Base-by-base conservation (phyloP, 176 grass and related monocot species). In the Cymbopogon citratus region DNA sequence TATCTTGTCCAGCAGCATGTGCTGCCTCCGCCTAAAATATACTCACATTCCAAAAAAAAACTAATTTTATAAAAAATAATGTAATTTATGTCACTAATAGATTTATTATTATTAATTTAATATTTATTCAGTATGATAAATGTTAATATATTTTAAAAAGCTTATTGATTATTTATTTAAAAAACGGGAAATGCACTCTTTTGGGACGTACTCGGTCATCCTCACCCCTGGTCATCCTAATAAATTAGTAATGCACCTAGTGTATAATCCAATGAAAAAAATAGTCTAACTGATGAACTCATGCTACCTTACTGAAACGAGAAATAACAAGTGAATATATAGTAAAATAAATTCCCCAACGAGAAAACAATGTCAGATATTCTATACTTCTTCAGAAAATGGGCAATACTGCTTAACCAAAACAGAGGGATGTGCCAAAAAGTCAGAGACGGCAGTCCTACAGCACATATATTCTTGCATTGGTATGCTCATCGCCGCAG, bases 381-480 rank as follows among this genome's bases (percentile, higher is more conserved):
- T 54, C 18, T n/a, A 57, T 57, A 2, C n/a, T 24, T 59, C 56
- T 59, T 59, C 9, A 44, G 39, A 71, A 27, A 71, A 45, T 13
- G 39, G 23, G 40, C 24, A 71, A 45, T 2, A 9, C 41, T 27
- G 5, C 3, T 28, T 26, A 25, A 27, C 24, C 1, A 61, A 61
- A 25, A 25, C 23, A 63, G 5, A 62, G 24, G 1, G 24, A 0
- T 69, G 81, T 28, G 63, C 81, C 81, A 49, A 26, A 69, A 85
- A 54, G 40, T 76, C 82, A 81, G 63, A 76, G 56, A 81, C 18
- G 9, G 69, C 81, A 49, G 76, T 38, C 60, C 66, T 60, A 15
- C 18, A 19, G 61, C 24, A 29, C 26, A 63, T 29, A 36, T 28
- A 25, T 3, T 3, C 31, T 33, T 12, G 23, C 39, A 51, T 74